phyloP scores from a whole-genome alignment of 495 filamentous ascomycete genomes.

The Hypoxylon trugodes region DNA sequence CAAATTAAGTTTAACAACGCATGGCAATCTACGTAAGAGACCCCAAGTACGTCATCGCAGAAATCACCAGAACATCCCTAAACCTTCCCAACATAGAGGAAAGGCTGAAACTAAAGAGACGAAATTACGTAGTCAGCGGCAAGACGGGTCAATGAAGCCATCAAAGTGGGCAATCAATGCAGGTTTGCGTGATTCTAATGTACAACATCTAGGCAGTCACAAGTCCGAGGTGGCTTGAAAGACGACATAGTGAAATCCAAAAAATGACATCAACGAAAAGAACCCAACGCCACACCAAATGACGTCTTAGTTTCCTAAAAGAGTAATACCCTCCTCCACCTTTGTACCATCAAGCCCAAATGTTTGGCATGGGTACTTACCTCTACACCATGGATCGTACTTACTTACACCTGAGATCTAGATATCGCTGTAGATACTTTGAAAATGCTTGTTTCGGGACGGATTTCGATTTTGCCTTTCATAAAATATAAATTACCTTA shows the following conservation, averaged over 20 bases:
- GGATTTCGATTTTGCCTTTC: neutral
- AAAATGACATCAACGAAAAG: slow-evolving; percentile 36
- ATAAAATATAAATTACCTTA: slow-evolving; percentile 7
- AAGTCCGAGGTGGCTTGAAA: slow-evolving; percentile 32
- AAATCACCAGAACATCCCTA: neutral
- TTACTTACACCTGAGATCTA: slow-evolving; percentile 31
- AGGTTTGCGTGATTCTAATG: neutral
- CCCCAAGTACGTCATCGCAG: slow-evolving; percentile 24
- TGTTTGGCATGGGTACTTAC: too few relatives aligned
- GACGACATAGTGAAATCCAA: slow-evolving; percentile 10
- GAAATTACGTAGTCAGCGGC: slow-evolving; percentile 26
- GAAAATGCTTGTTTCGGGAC: slow-evolving; percentile 1
- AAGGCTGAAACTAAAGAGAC: neutral
- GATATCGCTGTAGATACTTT: slow-evolving; percentile 20
- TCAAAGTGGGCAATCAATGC: slow-evolving; percentile 1
- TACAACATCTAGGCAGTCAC: neutral
- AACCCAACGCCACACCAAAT: slow-evolving; percentile 22
- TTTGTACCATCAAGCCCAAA: slow-evolving; percentile 28
- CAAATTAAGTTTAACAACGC: too few relatives aligned
- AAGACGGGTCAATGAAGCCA: neutral
- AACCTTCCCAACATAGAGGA: neutral
- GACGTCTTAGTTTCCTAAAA: slow-evolving; percentile 40
- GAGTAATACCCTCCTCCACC: slow-evolving; percentile 17
- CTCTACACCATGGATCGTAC: too few relatives aligned
- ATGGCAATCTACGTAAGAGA: too few relatives aligned